Evolutionary conservation across 768 basidiomycete genomes (phyloP).

Genomic region (Cytidiella melzeri): DNA sequence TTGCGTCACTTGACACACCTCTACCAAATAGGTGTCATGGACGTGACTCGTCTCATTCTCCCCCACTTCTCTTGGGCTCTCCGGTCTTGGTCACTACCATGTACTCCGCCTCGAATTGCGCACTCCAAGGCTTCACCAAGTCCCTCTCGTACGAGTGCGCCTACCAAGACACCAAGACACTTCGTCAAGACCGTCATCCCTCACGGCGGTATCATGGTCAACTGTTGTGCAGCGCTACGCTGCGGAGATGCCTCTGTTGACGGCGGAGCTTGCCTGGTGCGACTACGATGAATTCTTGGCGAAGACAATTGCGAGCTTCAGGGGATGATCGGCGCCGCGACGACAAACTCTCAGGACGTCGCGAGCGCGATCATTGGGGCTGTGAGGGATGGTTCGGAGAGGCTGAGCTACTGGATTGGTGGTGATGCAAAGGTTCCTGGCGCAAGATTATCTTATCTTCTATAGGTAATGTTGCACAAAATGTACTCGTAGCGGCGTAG

Average conservation of each 20-base stretch:
- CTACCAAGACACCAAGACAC: not conserved
- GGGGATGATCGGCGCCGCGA: not conserved
- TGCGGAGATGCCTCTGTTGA: not conserved
- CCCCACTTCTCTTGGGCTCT: not conserved
- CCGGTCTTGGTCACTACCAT: not conserved
- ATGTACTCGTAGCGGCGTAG: no score
- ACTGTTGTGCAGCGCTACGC: not conserved
- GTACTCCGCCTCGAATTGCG: not conserved
- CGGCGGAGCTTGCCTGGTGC: not conserved
- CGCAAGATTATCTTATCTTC: no score
- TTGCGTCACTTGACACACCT: not conserved
- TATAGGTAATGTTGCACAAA: no score
- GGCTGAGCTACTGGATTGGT: not conserved
- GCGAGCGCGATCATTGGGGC: not conserved
- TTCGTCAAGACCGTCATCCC: slow-evolving; percentile 5
- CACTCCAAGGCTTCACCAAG: slow-evolving; percentile 1
- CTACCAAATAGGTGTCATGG: not conserved
- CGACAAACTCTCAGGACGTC: not conserved
- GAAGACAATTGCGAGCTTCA: not conserved
- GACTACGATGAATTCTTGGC: not conserved
- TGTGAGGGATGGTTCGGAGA: slow-evolving; percentile 1
- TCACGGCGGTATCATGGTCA: not conserved
- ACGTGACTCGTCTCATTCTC: not conserved
- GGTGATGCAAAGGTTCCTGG: not conserved
- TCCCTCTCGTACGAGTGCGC: slow-evolving; percentile 1